Evolutionary conservation across 2,329 filamentous ascomycete species (phyloP), one percentile per base, ranked within the genome.

Genomic region (Daldinia sp.): DNA sequence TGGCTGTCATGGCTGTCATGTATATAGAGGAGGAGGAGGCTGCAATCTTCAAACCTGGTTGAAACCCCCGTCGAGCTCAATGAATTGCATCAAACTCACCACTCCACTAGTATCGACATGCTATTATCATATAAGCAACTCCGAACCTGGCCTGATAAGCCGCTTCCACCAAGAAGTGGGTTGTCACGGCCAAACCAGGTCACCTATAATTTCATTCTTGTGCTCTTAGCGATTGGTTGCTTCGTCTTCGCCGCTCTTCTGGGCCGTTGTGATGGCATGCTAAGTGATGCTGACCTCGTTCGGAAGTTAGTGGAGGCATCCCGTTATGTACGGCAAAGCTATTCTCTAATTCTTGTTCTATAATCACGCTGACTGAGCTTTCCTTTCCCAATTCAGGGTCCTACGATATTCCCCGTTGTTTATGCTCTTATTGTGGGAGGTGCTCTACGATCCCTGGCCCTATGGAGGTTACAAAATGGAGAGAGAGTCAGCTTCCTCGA

Each of bases 381-480:
- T 9, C 3, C 18, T n/a, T 20, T 9, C 30, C 9, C 5, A 20
- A 39, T 26, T 4, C 18, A 56, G 60, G 60, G 41, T 15, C 60
- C 51, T 30, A 63, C 41, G 2, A 37, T 50, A 30, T 57, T 63
- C n/a, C 51, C 53, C n/a, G 51, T 63, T 4, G 2, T 63, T 15
- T 50, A 63, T 15, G 50, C 60, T 18, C 60, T 41, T 30, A 9
- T 62, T 9, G 51, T 62, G 2, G 58, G 35, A 3, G 50, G 60
- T 20, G 51, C 50, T 46, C 6, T 56, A 35, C 60, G 60, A 15
- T 63, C 42, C n/a, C 37, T 56, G 13, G 60, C 60, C 3, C 9
- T 56, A 10, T 63, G 51, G 60, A 50, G 60, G 26, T 33, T 56
- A 30, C 53, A 63, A 50, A n/a, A 33, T 7, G 51, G 60, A 30